Conservation (phyloP, 2,329 filamentous ascomycete genomes). For the Exophiala calicioides region DNA sequence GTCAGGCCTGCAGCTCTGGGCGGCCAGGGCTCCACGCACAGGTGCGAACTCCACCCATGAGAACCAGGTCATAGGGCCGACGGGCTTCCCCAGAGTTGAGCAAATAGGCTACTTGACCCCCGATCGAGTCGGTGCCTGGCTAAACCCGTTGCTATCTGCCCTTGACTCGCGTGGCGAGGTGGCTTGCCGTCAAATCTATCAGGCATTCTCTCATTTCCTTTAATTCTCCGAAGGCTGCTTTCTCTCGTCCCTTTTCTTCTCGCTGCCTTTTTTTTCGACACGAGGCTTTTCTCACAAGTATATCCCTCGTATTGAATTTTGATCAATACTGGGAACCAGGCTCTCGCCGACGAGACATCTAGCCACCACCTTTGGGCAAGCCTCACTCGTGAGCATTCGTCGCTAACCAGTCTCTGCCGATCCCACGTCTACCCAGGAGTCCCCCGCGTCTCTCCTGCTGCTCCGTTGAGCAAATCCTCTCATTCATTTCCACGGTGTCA, state of each 20-base stretch:
- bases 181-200: background rate
- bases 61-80: too few species aligned
- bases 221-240: slow-evolving; percentile 1
- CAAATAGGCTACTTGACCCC: slow-evolving; percentile 1
- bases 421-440: background rate
- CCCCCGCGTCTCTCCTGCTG: background rate
- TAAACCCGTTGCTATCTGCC: background rate
- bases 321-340: background rate
- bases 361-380: too few species aligned
- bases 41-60: too few species aligned
- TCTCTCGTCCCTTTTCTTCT: background rate
- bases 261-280: background rate
- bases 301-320: background rate
- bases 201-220: background rate
- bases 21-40: too few species aligned
- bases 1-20: too few species aligned
- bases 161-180: too few species aligned
- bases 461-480: background rate
- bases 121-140: slow-evolving; percentile 1
- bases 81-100: slow-evolving; percentile 9
- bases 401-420: too few species aligned
- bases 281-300: background rate
- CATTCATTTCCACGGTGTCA: background rate
- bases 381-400: too few species aligned
- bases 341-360: too few species aligned